A percentile compares a stretch with the other conserved stretches of the same genome.
phyloP scores from a whole-genome alignment of 2,329 filamentous ascomycete species.

The Penicillium rolfsii region DNA sequence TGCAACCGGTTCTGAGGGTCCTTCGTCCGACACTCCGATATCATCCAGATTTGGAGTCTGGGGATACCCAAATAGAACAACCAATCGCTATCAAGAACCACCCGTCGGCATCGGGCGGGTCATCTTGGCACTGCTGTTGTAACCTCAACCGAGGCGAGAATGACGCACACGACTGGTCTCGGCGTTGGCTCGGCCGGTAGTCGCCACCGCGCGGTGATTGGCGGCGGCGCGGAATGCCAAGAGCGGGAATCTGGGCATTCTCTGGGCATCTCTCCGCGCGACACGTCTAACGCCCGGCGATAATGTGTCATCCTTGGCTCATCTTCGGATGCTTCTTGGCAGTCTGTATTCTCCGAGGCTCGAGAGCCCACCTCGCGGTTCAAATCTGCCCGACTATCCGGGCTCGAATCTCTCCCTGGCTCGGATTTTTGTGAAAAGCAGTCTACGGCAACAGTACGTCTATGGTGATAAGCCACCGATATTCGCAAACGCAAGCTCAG shows the following conservation, averaged over 20 bases:
- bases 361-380: slow-evolving; percentile 21
- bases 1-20: slow-evolving; percentile 8
- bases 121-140: slow-evolving; percentile 20
- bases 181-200: slow-evolving; percentile 21
- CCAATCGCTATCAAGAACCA: slow-evolving; percentile 21
- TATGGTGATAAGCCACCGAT: slow-evolving; percentile 1
- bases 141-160: slow-evolving; percentile 7
- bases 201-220: slow-evolving; percentile 12
- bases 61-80: slow-evolving; percentile 14
- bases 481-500: neutral
- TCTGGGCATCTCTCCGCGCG: slow-evolving; percentile 21
- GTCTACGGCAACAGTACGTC: neutral
- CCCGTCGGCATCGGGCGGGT: slow-evolving; percentile 15
- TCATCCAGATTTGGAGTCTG: slow-evolving; percentile 15
- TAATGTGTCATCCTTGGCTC: slow-evolving; percentile 25
- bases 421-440: neutral
- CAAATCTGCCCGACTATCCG: slow-evolving; percentile 25
- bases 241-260: slow-evolving; percentile 26
- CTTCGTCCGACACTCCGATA: slow-evolving; percentile 11
- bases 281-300: slow-evolving; percentile 12
- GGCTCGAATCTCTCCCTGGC: neutral
- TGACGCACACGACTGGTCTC: slow-evolving; percentile 32
- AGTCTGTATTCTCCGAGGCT: slow-evolving; percentile 14
- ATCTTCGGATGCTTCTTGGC: slow-evolving; percentile 27
- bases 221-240: slow-evolving; percentile 26